phyloP scores from a whole-genome alignment of 176 grass and related monocot species.

The Secale cereale region DNA sequence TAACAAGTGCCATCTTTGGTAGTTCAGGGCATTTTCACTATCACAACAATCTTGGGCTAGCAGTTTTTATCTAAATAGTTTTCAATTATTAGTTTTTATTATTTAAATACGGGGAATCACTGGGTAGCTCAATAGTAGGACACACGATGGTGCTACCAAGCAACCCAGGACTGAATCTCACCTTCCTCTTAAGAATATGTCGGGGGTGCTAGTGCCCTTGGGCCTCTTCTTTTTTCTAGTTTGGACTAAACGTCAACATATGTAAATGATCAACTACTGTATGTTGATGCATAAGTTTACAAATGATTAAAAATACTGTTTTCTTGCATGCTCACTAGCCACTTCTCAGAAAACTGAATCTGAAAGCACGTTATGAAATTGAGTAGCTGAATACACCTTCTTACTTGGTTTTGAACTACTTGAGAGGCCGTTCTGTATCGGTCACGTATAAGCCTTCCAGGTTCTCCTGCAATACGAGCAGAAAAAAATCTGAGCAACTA shows the following conservation, averaged over 20 bases:
- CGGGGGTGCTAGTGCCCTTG: background rate
- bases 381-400: slow-evolving; percentile 34
- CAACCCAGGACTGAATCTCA: background rate
- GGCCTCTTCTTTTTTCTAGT: background rate
- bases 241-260: background rate
- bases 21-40: background rate
- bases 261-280: background rate
- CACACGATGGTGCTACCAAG: background rate
- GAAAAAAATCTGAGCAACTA: slow-evolving; percentile 11
- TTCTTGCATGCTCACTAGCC: background rate
- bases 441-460: slow-evolving; percentile 83
- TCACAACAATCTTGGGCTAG: background rate
- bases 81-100: background rate
- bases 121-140: background rate
- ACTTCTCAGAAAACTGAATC: background rate
- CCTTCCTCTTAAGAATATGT: background rate
- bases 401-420: slow-evolving; percentile 97
- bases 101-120: background rate
- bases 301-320: background rate
- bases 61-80: background rate
- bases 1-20: background rate
- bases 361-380: slow-evolving; percentile 11
- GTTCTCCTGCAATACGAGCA: slow-evolving; percentile 67
- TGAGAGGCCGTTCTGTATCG: slow-evolving; percentile 85
- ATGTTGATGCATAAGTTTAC: background rate